phyloP scores from a whole-genome alignment of 257 asterid genomes.

The Solanum bulbocastanum region DNA sequence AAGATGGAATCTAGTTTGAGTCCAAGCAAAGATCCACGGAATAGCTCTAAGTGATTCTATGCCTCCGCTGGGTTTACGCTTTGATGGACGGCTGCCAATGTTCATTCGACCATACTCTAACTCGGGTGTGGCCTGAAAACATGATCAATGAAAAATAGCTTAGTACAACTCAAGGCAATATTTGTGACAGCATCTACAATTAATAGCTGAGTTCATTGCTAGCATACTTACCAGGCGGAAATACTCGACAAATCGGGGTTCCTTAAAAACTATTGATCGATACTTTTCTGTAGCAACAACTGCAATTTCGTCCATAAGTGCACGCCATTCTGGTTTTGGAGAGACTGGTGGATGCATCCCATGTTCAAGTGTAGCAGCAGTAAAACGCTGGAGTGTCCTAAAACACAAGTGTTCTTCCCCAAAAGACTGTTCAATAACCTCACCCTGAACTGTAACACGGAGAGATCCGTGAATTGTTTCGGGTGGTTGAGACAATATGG shows the following conservation, averaged over 20 bases:
- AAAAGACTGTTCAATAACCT: constrained; percentile 44
- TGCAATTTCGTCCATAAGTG: constrained; percentile 36
- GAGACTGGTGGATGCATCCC: constrained; percentile 45
- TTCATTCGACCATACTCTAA: constrained; percentile 48
- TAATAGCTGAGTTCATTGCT: neutral
- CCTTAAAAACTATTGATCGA: constrained; percentile 36
- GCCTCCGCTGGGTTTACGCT: constrained; percentile 46
- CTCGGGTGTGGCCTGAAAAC: constrained; percentile 42
- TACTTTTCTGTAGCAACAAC: constrained; percentile 31
- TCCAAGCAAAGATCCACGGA: constrained; percentile 61
- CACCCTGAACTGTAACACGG: constrained; percentile 50
- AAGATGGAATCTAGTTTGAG: constrained; percentile 50
- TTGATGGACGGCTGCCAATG: constrained; percentile 53
- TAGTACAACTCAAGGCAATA: neutral
- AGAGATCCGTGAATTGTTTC: constrained; percentile 43
- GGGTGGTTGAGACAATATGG: constrained; percentile 52
- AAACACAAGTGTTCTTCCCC: constrained; percentile 47
- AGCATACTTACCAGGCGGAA: constrained; percentile 35
- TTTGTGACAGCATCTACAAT: neutral
- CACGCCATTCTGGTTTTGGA: constrained; percentile 53
- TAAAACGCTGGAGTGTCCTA: constrained; percentile 41
- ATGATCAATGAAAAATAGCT: neutral
- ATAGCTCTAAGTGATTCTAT: constrained; percentile 51
- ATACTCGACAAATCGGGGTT: constrained; percentile 50
- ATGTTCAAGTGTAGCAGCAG: constrained; percentile 45